Evolutionary conservation across 2,329 filamentous ascomycete species (phyloP), one percentile per base, ranked within the genome.

Genomic region (Penicillium sp.): DNA sequence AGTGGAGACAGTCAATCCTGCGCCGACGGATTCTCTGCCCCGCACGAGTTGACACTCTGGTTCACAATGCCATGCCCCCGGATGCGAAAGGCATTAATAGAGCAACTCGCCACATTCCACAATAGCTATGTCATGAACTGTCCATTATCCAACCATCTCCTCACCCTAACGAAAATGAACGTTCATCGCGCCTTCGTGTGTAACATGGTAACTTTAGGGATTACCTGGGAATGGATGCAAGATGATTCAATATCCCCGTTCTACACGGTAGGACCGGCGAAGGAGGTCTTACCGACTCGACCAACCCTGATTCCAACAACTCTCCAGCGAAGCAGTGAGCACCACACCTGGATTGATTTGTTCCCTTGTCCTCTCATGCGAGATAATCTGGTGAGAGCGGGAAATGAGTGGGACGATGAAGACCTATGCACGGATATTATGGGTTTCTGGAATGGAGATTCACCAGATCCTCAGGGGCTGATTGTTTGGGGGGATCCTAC

Each of bases 401-500:
- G 61, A 6, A 59, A 66, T 13, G 56, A 57, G 1, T 51, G 58
- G 37, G 60, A 64, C 10, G 64, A 66, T 50, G 45, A 52, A 19
- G 50, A 55, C 6, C 51, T 66, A 7, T 66, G 64, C 23, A 42
- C 57, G 8, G 62, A 65, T 49, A 58, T 66, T 39, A 61, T 57
- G 31, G 64, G 35, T 2, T 39, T 39, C 4, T 39, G 61, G 14
- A 43, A 50, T 56, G 54, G 54, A 11, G 47, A 27, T 16, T 21
- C 43, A 5, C 26, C 35, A 4, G 35, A 25, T 4, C 37, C 56
- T 13, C 43, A 48, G 19, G 63, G 62, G 19, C 54, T 71, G 14
- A 65, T 64, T 48, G 62, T 73, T 21, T 72, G 70, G 69, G 63
- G 65, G 8, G 62, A 60, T 37, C 67, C 69, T 35, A 71, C 68